Evolutionary conservation across 768 basidiomycete genomes (phyloP).

Genomic region (Leccinum uliginosum): DNA sequence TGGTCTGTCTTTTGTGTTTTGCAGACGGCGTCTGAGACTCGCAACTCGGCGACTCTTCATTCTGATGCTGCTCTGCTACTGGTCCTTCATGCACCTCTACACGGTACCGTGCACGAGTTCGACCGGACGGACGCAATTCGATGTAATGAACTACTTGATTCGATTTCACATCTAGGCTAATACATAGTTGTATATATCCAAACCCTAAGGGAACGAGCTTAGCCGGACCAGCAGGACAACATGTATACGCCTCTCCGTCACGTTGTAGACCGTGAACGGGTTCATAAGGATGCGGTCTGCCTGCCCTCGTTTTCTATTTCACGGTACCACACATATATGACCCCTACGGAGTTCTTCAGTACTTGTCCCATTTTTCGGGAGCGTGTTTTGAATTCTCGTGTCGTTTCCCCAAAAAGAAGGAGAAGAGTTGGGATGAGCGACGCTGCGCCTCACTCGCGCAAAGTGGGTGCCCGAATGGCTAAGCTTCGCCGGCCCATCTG

Average conservation of each 20-base stretch:
- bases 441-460: background rate
- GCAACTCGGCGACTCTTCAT: background rate
- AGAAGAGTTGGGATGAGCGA: background rate
- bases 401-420: background rate
- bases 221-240: background rate
- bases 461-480: background rate
- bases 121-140: slow-evolving; percentile 15
- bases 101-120: slow-evolving; percentile 4
- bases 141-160: background rate
- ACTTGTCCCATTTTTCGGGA: background rate
- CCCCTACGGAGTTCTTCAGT: background rate
- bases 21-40: background rate
- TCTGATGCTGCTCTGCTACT: background rate
- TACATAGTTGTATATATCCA: background rate
- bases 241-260: too few species aligned
- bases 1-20: background rate
- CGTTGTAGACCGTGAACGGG: too few species aligned
- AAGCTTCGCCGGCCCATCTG: background rate
- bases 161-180: background rate
- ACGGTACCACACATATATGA: background rate
- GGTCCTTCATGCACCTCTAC: background rate
- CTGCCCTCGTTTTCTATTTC: background rate
- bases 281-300: too few species aligned
- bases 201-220: background rate
- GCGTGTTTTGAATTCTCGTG: background rate